A percentile compares a stretch with the other conserved stretches of the same genome.
Conservation (phyloP, 371 early-diverging fungal genomes). For the Saksenaea vasiformis region DNA sequence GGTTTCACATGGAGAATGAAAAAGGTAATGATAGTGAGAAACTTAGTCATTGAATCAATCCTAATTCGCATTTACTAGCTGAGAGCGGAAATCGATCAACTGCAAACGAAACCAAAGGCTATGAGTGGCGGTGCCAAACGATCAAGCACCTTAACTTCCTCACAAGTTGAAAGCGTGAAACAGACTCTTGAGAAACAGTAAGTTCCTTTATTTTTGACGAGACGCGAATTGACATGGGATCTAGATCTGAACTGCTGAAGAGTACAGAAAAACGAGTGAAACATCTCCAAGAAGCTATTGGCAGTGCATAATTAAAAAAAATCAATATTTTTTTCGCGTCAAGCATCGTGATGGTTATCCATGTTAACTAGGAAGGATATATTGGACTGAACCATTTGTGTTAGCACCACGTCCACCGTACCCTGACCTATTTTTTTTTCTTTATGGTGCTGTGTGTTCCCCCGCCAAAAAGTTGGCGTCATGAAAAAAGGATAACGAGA, state of each 20-base stretch:
- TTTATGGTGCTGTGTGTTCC: too few relatives aligned
- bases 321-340: too few relatives aligned
- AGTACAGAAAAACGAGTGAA: neutral
- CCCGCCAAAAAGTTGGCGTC: too few relatives aligned
- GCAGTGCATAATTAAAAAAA: neutral
- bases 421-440: too few relatives aligned
- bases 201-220: neutral
- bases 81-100: neutral
- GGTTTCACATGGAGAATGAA: constrained; percentile 17
- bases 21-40: constrained; percentile 15
- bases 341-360: too few relatives aligned
- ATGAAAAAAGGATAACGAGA: too few relatives aligned
- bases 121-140: neutral
- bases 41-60: neutral
- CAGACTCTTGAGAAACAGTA: constrained; percentile 1
- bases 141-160: neutral
- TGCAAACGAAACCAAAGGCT: neutral
- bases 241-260: neutral
- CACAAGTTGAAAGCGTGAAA: neutral
- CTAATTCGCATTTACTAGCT: neutral
- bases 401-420: too few relatives aligned
- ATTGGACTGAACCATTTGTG: too few relatives aligned
- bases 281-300: neutral
- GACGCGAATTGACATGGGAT: neutral
- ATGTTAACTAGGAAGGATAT: too few relatives aligned